Base-by-base conservation (phyloP, 768 basidiomycete genomes). In the Pleurotus ostreatus region DNA sequence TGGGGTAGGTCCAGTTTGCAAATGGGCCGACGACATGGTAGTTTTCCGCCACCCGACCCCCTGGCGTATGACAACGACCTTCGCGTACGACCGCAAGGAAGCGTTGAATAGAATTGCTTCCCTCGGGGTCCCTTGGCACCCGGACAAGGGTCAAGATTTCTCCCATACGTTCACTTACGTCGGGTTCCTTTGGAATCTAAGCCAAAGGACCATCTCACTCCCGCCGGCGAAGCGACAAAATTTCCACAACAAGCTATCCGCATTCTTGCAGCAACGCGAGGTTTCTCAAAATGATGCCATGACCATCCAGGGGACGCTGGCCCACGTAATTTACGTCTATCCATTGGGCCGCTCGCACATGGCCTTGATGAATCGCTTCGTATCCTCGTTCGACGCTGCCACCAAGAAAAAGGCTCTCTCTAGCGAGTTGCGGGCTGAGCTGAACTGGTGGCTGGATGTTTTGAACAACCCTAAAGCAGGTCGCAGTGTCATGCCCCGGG, bases 181-280 rank as follows among this genome's bases (percentile, higher is more conserved):
- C 13, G 70, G 71, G 1, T 68, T 71, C 38, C 25, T 43, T 1
- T 73, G 71, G 72, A 61, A 71, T 54, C 41, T 74, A 5, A 46
- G 25, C 5, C n/a, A 26, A 5, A 60, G 61, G 15, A 58, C 60
- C 1, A 69, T 72, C 1, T 59, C 61, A 0, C 60, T 74, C 1
- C 65, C 69, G 1, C 57, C 66, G 16, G 16, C 54, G 16, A 72
- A 72, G 46, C 63, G 62, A 0, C 12, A 55, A 3, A 69, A 67
- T 26, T 67, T 64, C 49, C 52, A 65, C 2, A 45, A 37, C 2
- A 56, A 62, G 3, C 44, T 63, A 9, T 23, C n/a, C 5, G 43
- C 7, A 2, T 64, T 62, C 39, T 51, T 64, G 11, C 38, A 57
- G 13, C 12, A 15, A 16, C 48, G 25, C 13, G 30, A 37, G 7